Base-by-base conservation (phyloP, 2,329 filamentous ascomycete species). In the Apiospora phragmitis region DNA sequence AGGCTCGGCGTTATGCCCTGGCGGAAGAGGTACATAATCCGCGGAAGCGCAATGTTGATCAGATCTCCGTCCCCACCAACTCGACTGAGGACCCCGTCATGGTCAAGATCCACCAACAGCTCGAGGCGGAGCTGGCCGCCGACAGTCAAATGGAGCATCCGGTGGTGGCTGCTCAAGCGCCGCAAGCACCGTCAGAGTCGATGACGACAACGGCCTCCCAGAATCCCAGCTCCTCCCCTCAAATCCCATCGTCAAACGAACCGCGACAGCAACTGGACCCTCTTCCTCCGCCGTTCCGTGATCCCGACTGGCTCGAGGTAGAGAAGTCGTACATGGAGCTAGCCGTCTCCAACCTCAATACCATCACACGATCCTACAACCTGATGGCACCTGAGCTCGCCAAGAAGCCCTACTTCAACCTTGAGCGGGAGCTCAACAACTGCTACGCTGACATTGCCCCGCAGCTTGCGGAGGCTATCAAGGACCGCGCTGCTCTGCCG, bases 371-470 rank as follows among this genome's bases (percentile, higher is more conserved):
- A 35, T 93, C 93, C 18, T 99, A 99, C 84, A 98, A 98, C 76
- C 88, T 98, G 3, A 95, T 97, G 90, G 95, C 96, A 0, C 96
- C 96, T 0, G 92, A 94, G 69, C 86, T 97, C 1, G 95, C 95
- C 2, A 97, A 96, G 82, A 97, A 97, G 80, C 94, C 95, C 0
- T 98, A 98, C 80, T 94, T 94, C 78, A 91, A 87, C 2, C 88
- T 98, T 9, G 89, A 94, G 62, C 90, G 95, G 67, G 96, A 99
- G 81, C 86, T 98, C 21, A 87, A 86, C 41, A 86, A 89, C 3
- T 98, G 95, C 79, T 98, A 91, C 78, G 92, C 94, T 0, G 95
- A 97, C 72, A 91, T 97, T 1, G 95, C 95, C 8, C 94, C 94
- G 0, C 84, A 87, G 65, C 81, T 98, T 4, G 89, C 94, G 0